Evolutionary conservation across 768 basidiomycete species (phyloP).

Genomic region (Lactifluus hygrophoroides): DNA sequence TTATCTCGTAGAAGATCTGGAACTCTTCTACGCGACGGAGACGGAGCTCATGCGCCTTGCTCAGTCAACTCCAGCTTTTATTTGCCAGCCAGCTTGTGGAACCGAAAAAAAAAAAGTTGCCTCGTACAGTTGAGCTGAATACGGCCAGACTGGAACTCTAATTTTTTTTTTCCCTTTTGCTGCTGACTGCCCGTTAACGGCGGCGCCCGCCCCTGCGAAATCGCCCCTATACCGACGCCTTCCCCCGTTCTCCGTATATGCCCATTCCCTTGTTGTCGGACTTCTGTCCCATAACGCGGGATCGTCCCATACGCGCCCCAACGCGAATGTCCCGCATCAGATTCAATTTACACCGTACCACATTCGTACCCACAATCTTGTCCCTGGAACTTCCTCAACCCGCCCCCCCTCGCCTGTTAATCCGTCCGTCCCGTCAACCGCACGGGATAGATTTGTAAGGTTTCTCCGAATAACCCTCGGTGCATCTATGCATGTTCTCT

Average conservation of each 20-base stretch:
- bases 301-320: background rate
- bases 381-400: background rate
- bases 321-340: conserved; percentile 7
- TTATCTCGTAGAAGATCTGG: conserved; percentile 20
- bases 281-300: background rate
- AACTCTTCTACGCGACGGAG: conserved; percentile 4
- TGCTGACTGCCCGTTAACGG: too few species aligned
- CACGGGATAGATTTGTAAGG: conserved; percentile 4
- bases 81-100: too few species aligned
- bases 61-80: too few species aligned
- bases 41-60: background rate
- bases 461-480: background rate
- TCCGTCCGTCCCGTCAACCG: background rate
- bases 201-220: background rate
- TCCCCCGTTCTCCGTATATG: background rate
- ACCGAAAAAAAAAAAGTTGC: too few species aligned
- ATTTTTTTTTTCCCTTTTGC: background rate
- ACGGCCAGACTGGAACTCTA: conserved; percentile 6
- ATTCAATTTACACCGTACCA: background rate
- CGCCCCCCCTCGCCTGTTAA: background rate
- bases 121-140: background rate
- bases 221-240: conserved; percentile 2
- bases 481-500: background rate
- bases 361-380: background rate
- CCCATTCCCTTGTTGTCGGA: background rate